Evolutionary conservation across 805 yeast genomes (phyloP).

Genomic region (Clavispora fructus): DNA sequence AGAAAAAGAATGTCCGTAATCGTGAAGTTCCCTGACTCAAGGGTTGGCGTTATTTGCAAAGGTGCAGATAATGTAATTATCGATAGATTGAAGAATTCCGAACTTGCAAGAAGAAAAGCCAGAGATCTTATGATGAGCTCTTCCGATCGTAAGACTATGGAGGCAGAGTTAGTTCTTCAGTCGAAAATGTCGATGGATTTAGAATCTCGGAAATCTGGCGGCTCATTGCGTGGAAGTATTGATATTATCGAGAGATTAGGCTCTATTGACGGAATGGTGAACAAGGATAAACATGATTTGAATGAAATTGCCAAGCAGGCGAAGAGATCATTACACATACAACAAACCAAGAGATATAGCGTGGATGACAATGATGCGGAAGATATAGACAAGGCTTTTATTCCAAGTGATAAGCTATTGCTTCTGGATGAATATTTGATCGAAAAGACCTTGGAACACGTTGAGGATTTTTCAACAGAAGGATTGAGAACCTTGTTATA

Average conservation of each 20-base stretch:
- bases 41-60: constrained; percentile 76
- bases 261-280: constrained; percentile 48
- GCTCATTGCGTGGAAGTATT: constrained; percentile 25
- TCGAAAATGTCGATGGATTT: constrained; percentile 40
- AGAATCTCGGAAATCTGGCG: constrained; percentile 27
- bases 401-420: constrained; percentile 50
- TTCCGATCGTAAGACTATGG: constrained; percentile 61
- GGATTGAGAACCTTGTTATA: constrained; percentile 89
- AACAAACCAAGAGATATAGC: constrained; percentile 54
- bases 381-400: background rate
- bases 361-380: constrained; percentile 16
- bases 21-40: constrained; percentile 68
- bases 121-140: constrained; percentile 56
- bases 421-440: constrained; percentile 70
- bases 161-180: constrained; percentile 69
- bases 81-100: constrained; percentile 58
- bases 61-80: constrained; percentile 93
- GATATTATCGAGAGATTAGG: constrained; percentile 19
- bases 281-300: constrained; percentile 46
- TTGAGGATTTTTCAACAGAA: constrained; percentile 91
- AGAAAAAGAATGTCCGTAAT: constrained; percentile 95
- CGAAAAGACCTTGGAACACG: constrained; percentile 81
- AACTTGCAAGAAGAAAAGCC: constrained; percentile 58
- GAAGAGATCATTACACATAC: constrained; percentile 53
- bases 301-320: constrained; percentile 49